Conservation (phyloP, 169 alveolate species). For the Plasmodium vivax region DNA sequence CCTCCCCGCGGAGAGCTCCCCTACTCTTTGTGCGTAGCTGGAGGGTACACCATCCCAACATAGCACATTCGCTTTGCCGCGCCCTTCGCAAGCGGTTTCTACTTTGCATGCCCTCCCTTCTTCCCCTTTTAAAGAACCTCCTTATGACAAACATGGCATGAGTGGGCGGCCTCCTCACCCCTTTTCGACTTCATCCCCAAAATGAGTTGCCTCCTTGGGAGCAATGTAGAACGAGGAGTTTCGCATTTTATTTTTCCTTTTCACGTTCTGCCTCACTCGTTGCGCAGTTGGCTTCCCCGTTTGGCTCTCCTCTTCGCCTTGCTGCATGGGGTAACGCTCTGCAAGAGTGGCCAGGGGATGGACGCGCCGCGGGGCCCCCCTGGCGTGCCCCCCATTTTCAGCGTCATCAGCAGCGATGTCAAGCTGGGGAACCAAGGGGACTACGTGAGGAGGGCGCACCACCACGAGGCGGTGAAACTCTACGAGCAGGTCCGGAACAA, state of each 20-base stretch:
- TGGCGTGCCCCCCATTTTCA: constrained; percentile 11
- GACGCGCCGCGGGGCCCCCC: not conserved
- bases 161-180: not conserved
- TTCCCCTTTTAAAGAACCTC: not conserved
- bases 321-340: not conserved
- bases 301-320: not conserved
- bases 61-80: not conserved
- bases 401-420: constrained; percentile 31
- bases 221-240: not conserved
- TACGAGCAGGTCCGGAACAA: constrained; percentile 42
- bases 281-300: not conserved
- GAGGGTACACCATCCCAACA: not conserved
- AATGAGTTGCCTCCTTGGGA: not conserved
- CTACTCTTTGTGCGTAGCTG: not conserved
- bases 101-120: not conserved
- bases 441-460: constrained; percentile 1
- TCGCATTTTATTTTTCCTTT: not conserved
- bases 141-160: not conserved
- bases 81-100: not conserved
- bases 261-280: not conserved
- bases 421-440: constrained; percentile 13
- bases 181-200: not conserved
- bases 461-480: constrained; percentile 6
- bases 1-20: not conserved
- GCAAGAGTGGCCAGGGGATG: not conserved